Percentiles rank a stretch among this genome's conserved stretches.
Conservation (phyloP, 768 basidiomycete species). For the Pisolithus tinctorius region DNA sequence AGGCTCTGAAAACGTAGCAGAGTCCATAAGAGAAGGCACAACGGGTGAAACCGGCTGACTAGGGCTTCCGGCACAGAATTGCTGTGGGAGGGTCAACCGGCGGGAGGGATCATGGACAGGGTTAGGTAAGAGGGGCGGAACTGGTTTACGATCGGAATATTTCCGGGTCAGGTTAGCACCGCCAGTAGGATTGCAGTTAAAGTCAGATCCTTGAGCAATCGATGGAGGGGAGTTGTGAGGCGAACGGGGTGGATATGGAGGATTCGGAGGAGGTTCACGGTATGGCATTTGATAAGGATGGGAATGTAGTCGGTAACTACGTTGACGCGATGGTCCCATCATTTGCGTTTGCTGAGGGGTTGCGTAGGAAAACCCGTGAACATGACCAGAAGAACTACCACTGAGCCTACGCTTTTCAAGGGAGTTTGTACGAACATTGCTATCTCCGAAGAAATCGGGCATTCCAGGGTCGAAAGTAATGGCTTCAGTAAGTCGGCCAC, state of each 20-base stretch:
- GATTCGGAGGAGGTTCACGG: constrained; percentile 2
- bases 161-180: constrained; percentile 29
- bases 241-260: constrained; percentile 3
- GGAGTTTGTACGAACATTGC: constrained; percentile 13
- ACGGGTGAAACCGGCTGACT: constrained; percentile 2
- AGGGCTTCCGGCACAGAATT: constrained; percentile 4
- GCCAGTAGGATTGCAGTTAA: constrained; percentile 7
- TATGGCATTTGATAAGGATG: background rate
- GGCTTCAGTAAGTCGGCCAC: constrained; percentile 38
- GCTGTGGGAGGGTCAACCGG: constrained; percentile 18
- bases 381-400: constrained; percentile 19
- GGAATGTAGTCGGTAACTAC: constrained; percentile 9
- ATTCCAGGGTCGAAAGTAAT: constrained; percentile 45
- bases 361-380: constrained; percentile 9
- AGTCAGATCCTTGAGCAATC: constrained; percentile 6
- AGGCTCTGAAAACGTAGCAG: constrained; percentile 1
- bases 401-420: constrained; percentile 19
- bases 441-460: constrained; percentile 19
- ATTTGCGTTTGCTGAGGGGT: constrained; percentile 12
- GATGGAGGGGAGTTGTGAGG: constrained; percentile 4
- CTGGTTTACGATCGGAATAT: constrained; percentile 28
- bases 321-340: constrained; percentile 17
- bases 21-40: background rate
- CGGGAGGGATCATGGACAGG: constrained; percentile 19
- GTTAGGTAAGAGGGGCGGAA: constrained; percentile 20